Conservation (phyloP, 2,329 filamentous ascomycete species). For the Cyclaneusma minus region DNA sequence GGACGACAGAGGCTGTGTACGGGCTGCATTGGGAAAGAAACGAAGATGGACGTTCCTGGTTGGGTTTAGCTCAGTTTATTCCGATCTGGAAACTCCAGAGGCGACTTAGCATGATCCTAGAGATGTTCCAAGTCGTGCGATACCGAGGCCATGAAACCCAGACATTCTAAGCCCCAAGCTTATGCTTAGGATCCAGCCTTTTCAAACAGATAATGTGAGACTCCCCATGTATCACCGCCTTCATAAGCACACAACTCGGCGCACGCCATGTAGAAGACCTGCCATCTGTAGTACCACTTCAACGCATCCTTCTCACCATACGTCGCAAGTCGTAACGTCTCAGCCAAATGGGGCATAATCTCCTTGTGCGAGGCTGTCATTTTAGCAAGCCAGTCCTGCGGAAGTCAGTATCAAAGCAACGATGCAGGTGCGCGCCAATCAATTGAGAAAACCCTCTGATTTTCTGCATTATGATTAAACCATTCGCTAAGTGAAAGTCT, state of each 20-base stretch:
- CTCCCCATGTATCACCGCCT: conserved; percentile 52
- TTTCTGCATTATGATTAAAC: no score
- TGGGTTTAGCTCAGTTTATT: no score
- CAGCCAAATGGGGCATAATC: conserved; percentile 47
- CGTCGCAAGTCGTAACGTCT: no score
- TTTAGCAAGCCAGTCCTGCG: conserved; percentile 42
- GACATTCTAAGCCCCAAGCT: no score
- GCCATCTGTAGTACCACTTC: conserved; percentile 56
- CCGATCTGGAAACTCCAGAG: no score
- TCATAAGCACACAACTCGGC: conserved; percentile 52
- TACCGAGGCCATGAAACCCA: not conserved
- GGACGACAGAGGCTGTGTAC: no score
- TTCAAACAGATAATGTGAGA: conserved; percentile 51
- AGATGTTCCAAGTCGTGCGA: not conserved
- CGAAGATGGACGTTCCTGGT: no score
- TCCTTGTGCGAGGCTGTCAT: conserved; percentile 41
- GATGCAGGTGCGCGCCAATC: no score
- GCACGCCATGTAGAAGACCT: conserved; percentile 59
- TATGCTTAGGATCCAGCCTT: conserved; percentile 27
- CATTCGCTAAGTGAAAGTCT: no score
- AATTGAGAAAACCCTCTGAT: no score
- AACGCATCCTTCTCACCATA: conserved; percentile 43
- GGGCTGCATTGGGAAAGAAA: no score
- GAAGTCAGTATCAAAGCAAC: conserved; percentile 4
- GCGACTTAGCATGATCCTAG: no score